Percentiles rank a stretch among this genome's conserved stretches.
Evolutionary conservation across 2,329 filamentous ascomycete species (phyloP).

Genomic region (Penicillium olsonii): DNA sequence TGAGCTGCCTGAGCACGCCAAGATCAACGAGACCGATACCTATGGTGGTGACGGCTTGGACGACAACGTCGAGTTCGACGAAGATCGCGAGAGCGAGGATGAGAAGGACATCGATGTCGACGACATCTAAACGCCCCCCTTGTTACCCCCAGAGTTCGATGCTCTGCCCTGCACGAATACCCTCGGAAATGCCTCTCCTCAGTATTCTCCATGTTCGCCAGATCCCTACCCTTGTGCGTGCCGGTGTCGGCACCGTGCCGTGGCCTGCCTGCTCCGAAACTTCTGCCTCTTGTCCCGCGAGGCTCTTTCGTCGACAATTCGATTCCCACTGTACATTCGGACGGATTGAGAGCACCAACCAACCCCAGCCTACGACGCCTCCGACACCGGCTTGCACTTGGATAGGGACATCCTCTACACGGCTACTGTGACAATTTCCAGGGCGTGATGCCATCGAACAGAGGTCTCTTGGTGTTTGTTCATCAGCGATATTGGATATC

Average conservation of each 20-base stretch:
- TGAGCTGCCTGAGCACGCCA: slow-evolving; percentile 93
- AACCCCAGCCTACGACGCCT: slow-evolving; percentile 13
- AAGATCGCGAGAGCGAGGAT: slow-evolving; percentile 71
- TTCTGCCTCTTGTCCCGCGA: slow-evolving; percentile 8
- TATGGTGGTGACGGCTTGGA: slow-evolving; percentile 86
- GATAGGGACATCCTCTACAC: slow-evolving; percentile 11
- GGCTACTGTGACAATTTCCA: slow-evolving; percentile 26
- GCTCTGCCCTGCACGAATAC: slow-evolving; percentile 34
- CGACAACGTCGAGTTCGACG: slow-evolving; percentile 98
- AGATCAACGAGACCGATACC: slow-evolving; percentile 99
- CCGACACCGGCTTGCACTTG: slow-evolving; percentile 16
- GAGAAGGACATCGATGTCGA: slow-evolving; percentile 91
- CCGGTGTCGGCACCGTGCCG: slow-evolving; percentile 16
- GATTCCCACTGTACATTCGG: slow-evolving; percentile 16
- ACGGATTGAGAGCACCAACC: slow-evolving; percentile 14
- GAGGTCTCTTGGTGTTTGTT: slow-evolving; percentile 19
- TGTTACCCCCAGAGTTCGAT: slow-evolving; percentile 27
- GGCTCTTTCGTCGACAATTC: slow-evolving; percentile 3
- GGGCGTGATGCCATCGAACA: slow-evolving; percentile 34
- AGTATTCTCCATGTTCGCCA: slow-evolving; percentile 26
- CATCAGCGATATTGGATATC: slow-evolving; percentile 15
- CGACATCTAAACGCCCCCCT: slow-evolving; percentile 70
- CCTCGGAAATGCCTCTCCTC: slow-evolving; percentile 22
- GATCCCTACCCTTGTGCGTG: slow-evolving; percentile 16
- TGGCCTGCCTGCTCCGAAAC: slow-evolving; percentile 18